Conservation (phyloP, 768 basidiomycete genomes). For the Hygrophorus russula region DNA sequence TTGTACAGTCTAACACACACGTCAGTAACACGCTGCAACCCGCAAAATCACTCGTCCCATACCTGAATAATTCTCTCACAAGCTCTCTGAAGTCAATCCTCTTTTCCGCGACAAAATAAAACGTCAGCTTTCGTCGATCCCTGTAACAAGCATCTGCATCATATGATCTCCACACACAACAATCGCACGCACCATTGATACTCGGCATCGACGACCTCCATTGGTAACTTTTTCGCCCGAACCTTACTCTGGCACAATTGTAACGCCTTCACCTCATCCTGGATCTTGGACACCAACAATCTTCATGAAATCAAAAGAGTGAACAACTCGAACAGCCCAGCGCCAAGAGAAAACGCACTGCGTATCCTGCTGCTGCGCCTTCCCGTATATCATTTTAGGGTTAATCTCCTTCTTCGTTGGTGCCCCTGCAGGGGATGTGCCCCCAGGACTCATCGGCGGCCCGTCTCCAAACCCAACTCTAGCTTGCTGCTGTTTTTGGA, state of each 20-base stretch:
- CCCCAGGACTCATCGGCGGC: conserved; percentile 21
- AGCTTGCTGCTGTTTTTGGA: conserved; percentile 73
- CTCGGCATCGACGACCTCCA: conserved; percentile 98
- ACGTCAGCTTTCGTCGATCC: conserved; percentile 97
- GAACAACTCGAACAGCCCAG: neutral
- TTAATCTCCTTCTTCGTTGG: conserved; percentile 78
- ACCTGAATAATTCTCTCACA: conserved; percentile 91
- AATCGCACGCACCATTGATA: conserved; percentile 76
- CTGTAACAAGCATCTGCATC: conserved; percentile 24
- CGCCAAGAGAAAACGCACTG: conserved; percentile 32
- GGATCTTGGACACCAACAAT: conserved; percentile 67
- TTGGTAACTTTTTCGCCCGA: conserved; percentile 86
- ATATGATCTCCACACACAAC: neutral
- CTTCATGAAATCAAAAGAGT: conserved; percentile 22
- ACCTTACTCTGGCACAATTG: conserved; percentile 89
- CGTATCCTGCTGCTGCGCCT: conserved; percentile 73
- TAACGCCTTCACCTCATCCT: conserved; percentile 88
- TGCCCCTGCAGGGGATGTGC: conserved; percentile 13
- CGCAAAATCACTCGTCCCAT: too few relatives aligned
- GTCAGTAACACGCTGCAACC: neutral
- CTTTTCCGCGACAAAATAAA: conserved; percentile 95
- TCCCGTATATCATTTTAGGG: conserved; percentile 93
- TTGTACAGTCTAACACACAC: conserved; percentile 65
- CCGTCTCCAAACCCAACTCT: conserved; percentile 24
- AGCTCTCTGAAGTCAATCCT: conserved; percentile 95